Conservation (phyloP, 164 flowering plant genomes). For the Magnolia kwangsiensis region DNA sequence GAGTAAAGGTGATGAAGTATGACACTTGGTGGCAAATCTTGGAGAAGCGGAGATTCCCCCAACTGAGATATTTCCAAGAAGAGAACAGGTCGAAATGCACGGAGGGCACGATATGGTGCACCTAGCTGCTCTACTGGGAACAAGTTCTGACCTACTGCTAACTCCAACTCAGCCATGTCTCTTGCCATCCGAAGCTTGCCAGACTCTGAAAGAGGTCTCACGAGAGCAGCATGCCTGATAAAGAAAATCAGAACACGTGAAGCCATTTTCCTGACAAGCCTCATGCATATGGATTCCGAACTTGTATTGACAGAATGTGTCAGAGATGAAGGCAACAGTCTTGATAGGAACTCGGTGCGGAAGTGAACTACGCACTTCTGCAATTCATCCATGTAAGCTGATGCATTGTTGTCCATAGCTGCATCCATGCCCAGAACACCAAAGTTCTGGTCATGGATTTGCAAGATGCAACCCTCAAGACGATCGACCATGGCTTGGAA, state of each 20-base stretch:
- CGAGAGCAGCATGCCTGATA: conserved; percentile 86
- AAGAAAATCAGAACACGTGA: conserved; percentile 75
- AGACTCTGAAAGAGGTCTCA: conserved; percentile 93
- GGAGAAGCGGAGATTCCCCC: conserved; percentile 78
- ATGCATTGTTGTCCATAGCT: conserved; percentile 78
- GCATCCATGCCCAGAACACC: conserved; percentile 65
- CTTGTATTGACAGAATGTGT: conserved; percentile 35
- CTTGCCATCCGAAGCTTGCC: conserved; percentile 91
- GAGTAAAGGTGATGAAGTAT: conserved; percentile 93
- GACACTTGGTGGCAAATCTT: conserved; percentile 80
- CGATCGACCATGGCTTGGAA: conserved; percentile 89
- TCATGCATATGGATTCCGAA: conserved; percentile 69
- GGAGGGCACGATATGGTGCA: conserved; percentile 86
- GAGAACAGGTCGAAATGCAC: conserved; percentile 89
- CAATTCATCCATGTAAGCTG: conserved; percentile 94
- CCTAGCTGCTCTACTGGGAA: conserved; percentile 96
- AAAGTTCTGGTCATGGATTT: conserved; percentile 91
- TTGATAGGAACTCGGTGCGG: conserved; percentile 71
- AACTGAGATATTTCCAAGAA: conserved; percentile 88
- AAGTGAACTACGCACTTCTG: conserved; percentile 78
- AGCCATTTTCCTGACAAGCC: conserved; percentile 81
- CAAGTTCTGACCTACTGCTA: conserved; percentile 83
- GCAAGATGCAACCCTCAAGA: conserved; percentile 81
- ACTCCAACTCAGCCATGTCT: conserved; percentile 97
- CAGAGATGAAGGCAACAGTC: conserved; percentile 57